A percentile compares a stretch with the other conserved stretches of the same genome.
phyloP scores from a whole-genome alignment of 345 rosid species.

The Citrus mangshanensis region DNA sequence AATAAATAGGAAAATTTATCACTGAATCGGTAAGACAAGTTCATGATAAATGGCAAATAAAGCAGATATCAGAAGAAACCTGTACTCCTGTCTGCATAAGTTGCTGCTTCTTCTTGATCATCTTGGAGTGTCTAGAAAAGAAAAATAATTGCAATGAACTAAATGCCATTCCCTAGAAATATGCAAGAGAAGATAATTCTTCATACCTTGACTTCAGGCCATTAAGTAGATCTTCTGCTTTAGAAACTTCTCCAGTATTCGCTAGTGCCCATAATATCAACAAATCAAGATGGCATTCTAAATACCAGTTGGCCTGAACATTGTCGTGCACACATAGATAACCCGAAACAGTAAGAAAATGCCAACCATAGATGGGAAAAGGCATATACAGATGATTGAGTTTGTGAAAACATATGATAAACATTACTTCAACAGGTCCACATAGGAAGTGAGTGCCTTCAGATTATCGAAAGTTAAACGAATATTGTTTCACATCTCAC shows the following conservation, averaged over 20 bases:
- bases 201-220: conserved; percentile 69
- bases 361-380: neutral
- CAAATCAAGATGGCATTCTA: conserved; percentile 82
- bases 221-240: conserved; percentile 61
- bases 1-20: neutral
- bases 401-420: neutral
- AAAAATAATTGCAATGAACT: conserved; percentile 14
- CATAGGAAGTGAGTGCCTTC: neutral
- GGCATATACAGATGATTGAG: neutral
- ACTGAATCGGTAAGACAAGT: neutral
- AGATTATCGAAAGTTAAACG: neutral
- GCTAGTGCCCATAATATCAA: conserved; percentile 81
- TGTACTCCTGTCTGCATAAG: conserved; percentile 61
- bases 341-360: neutral
- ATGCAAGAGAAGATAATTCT: conserved; percentile 12
- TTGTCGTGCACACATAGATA: conserved; percentile 1
- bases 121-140: conserved; percentile 47
- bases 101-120: conserved; percentile 74
- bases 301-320: conserved; percentile 63
- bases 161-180: conserved; percentile 1
- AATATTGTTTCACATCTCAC: neutral
- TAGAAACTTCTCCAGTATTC: conserved; percentile 52
- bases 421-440: neutral
- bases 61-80: conserved; percentile 45
- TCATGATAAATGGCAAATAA: conserved; percentile 12